A percentile compares a stretch with the other conserved stretches of the same genome.
These are phyloP conservation scores for Pseudognaphalium luteoalbum DNA, from an alignment of 129 eudicot species.

Conservation along the genomic window DNA sequence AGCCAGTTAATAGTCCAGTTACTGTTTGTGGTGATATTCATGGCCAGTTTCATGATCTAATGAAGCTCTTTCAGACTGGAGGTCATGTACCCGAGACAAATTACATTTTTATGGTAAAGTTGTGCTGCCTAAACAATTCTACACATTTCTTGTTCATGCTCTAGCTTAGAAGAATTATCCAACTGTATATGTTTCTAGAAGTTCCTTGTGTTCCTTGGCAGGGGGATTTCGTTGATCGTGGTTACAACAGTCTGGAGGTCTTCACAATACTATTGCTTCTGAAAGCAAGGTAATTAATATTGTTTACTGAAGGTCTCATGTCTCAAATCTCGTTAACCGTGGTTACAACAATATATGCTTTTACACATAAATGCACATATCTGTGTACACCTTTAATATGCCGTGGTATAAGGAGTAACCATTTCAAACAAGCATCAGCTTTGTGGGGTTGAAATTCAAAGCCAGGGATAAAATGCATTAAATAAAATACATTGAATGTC, in stretches of 20 bases:
- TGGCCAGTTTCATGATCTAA: conserved; percentile 95
- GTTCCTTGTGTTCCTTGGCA: conserved; percentile 37
- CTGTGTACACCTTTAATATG: neutral
- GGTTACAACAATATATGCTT: conserved; percentile 7
- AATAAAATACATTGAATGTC: conserved; percentile 2
- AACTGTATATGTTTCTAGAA: conserved; percentile 8
- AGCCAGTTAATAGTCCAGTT: conserved; percentile 98
- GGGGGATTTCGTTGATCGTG: conserved; percentile 99
- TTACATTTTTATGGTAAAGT: conserved; percentile 85
- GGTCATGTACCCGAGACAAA: conserved; percentile 97
- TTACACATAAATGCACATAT: conserved; percentile 4
- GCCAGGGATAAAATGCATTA: conserved; percentile 5
- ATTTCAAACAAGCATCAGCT: neutral
- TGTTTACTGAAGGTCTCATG: neutral
- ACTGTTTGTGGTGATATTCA: conserved; percentile 99
- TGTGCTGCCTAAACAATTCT: neutral
- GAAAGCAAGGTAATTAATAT: conserved; percentile 73
- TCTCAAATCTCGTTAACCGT: neutral
- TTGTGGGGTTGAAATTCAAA: conserved; percentile 10
- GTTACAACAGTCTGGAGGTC: conserved; percentile 96
- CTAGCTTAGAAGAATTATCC: conserved; percentile 20
- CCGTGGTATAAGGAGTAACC: neutral
- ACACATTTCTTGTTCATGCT: neutral
- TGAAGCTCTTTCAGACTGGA: conserved; percentile 99
- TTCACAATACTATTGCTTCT: conserved; percentile 96